phyloP scores from a whole-genome alignment of 2,329 filamentous ascomycete genomes.

The Scytalidium lignicola region DNA sequence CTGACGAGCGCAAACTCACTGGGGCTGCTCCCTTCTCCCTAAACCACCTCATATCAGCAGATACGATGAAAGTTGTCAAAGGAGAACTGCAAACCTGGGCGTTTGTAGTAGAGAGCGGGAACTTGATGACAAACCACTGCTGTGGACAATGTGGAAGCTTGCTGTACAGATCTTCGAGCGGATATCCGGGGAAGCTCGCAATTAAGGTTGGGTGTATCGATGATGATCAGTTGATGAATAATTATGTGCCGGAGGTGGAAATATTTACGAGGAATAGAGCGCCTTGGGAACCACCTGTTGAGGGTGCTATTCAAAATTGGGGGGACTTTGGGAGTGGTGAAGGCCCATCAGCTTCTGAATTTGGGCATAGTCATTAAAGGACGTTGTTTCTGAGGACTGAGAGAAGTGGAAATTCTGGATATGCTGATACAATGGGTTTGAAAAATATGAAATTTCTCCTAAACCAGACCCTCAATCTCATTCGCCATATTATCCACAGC shows the following conservation, averaged over 20 bases:
- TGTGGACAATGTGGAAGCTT: constrained; percentile 11
- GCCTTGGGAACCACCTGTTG: constrained; percentile 12
- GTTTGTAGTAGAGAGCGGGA: constrained; percentile 13
- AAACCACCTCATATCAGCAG: constrained; percentile 11
- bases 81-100: constrained; percentile 12
- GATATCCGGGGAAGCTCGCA: constrained; percentile 12
- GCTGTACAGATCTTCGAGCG: constrained; percentile 8
- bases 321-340: constrained; percentile 7
- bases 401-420: no score
- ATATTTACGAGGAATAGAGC: constrained; percentile 18
- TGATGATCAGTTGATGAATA: background rate
- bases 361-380: background rate
- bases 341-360: background rate
- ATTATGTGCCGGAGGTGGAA: constrained; percentile 17
- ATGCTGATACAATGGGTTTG: no score
- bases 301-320: constrained; percentile 15
- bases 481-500: background rate
- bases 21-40: constrained; percentile 17
- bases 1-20: constrained; percentile 18
- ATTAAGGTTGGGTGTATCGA: constrained; percentile 17
- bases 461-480: no score
- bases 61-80: constrained; percentile 8
- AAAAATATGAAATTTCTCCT: no score
- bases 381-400: background rate
- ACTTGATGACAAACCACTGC: constrained; percentile 12